Conservation (phyloP, 2,329 filamentous ascomycete genomes). For the Cephalotrichum gorgonifer region DNA sequence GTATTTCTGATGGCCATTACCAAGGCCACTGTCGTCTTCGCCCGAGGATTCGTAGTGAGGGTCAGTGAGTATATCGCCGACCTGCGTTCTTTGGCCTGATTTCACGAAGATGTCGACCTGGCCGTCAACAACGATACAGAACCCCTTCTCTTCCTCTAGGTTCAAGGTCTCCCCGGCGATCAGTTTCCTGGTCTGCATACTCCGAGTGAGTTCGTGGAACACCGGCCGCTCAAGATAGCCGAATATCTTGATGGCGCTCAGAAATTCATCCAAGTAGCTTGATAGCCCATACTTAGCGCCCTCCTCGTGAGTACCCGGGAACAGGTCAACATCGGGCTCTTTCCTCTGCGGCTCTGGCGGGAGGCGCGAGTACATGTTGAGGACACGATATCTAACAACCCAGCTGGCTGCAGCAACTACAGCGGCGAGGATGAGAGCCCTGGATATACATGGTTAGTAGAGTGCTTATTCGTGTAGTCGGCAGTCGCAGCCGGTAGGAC, state of each 20-base stretch:
- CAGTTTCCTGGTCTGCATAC: constrained; percentile 95
- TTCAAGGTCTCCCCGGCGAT: constrained; percentile 93
- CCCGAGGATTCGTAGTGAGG: constrained; percentile 31
- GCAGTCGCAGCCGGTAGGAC: background rate
- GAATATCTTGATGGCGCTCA: constrained; percentile 98
- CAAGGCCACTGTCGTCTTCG: constrained; percentile 55
- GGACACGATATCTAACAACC: constrained; percentile 88
- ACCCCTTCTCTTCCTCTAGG: constrained; percentile 94
- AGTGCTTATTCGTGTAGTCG: background rate
- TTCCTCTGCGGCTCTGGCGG: constrained; percentile 93
- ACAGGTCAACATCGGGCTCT: constrained; percentile 89
- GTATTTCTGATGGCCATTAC: constrained; percentile 69
- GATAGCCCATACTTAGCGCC: constrained; percentile 82
- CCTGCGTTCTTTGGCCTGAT: constrained; percentile 46
- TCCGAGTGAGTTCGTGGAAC: constrained; percentile 93
- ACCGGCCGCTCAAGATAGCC: constrained; percentile 93
- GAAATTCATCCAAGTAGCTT: constrained; percentile 96
- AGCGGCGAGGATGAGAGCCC: constrained; percentile 65
- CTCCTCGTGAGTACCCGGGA: constrained; percentile 84
- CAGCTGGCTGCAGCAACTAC: constrained; percentile 81
- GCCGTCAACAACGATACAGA: constrained; percentile 94
- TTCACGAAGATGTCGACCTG: constrained; percentile 98
- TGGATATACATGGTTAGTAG: constrained; percentile 19
- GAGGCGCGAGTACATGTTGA: constrained; percentile 93
- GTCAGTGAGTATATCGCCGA: constrained; percentile 7